A percentile compares a stretch with the other conserved stretches of the same genome.
These are phyloP conservation scores for Trametes cingulata DNA, from an alignment of 768 basidiomycete species.

Conservation along the genomic window DNA sequence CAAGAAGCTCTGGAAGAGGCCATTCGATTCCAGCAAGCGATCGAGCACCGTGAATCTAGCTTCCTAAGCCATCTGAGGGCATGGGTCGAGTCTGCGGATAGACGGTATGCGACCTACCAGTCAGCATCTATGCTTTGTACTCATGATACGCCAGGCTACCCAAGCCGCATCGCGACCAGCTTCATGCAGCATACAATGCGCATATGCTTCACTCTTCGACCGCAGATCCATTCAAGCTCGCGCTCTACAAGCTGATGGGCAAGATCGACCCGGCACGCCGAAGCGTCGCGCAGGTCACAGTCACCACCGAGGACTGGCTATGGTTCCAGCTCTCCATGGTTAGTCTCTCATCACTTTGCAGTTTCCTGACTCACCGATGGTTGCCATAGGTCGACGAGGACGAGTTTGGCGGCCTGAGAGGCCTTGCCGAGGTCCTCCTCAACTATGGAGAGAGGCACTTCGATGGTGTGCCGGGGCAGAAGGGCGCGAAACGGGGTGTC, in stretches of 20 bases:
- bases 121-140: background rate
- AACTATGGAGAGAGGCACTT: conserved; percentile 85
- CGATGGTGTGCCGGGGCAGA: conserved; percentile 62
- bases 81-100: conserved; percentile 80
- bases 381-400: conserved; percentile 70
- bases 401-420: conserved; percentile 73
- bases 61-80: conserved; percentile 82
- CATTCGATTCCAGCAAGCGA: conserved; percentile 62
- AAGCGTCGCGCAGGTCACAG: conserved; percentile 80
- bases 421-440: conserved; percentile 71
- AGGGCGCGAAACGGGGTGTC: conserved; percentile 59
- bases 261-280: conserved; percentile 82
- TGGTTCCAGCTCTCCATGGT: conserved; percentile 96
- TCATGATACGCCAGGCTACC: conserved; percentile 49
- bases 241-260: conserved; percentile 93
- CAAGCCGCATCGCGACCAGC: conserved; percentile 74
- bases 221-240: conserved; percentile 94
- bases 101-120: conserved; percentile 52
- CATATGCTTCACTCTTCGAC: conserved; percentile 88
- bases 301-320: conserved; percentile 96
- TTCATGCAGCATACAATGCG: conserved; percentile 78
- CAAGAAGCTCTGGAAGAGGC: conserved; percentile 83
- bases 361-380: background rate
- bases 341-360: conserved; percentile 7
- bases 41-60: conserved; percentile 76